Base-by-base conservation (phyloP, 1,139 yeast species). In the Saccharomycopsis hybrid region DNA sequence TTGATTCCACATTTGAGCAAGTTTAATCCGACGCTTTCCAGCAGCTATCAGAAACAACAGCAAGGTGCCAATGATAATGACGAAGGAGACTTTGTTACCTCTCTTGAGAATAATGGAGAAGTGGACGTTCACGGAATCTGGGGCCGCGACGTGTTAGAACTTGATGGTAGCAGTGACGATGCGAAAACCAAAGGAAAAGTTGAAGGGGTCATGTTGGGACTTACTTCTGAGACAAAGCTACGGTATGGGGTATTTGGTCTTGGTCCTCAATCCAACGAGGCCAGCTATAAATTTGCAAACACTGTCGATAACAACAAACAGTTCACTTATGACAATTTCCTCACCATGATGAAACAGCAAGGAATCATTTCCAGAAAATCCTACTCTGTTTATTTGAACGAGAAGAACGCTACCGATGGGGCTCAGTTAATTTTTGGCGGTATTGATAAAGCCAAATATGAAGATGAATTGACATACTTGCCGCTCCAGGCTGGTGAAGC, bases 351-450 rank as follows among this genome's bases (percentile, higher is more conserved):
- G 62, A 68, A 65, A 61, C 64, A 50, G 66, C 71, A 72, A 47
- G 84, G 84, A 0, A 54, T 68, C 37, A 80, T 80, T 55, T 60
- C 68, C 42, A 69, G 71, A 46, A 66, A 64, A 37, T 71, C 78
- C 9, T 81, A 76, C 61, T 77, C 85, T 3, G 65, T 82, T 44
- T 79, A 74, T 63, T 69, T 81, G 55, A 70, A 72, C 50, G 65
- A 69, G 18, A 18, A 18, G 18, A 65, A 68, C 18, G 63, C 76
- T 4, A 57, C 60, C 11, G 51, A 61, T 2, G 85, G 85, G 3
- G 58, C 69, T n/a, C 62, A 32, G 9, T 43, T 80, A 40, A 65
- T 79, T 41, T 80, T 72, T 63, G 86, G 95, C 35, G 11, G 35
- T 11, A 32, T 32, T 32, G 35, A 32, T 32, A 32, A 32, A 32